A percentile compares a stretch with the other conserved stretches of the same genome.
phyloP scores from a whole-genome alignment of 306 rosid species.

The Begonia peltatifolia region DNA sequence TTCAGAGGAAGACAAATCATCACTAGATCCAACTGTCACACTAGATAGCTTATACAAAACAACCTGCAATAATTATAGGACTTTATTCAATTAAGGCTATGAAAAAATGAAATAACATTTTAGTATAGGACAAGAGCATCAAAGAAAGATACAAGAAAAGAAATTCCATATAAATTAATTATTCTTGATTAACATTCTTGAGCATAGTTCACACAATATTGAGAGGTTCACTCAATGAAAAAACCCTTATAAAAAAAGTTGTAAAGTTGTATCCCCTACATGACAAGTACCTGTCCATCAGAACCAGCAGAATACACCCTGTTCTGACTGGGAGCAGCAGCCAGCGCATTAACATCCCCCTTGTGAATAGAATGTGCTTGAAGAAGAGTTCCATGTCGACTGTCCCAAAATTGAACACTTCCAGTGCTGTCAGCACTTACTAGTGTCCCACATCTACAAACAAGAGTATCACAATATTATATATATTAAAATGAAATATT shows the following conservation, averaged over 20 bases:
- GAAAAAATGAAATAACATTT: background rate
- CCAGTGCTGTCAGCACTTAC: slow-evolving; percentile 98
- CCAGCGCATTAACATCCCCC: slow-evolving; percentile 77
- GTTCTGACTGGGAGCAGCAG: slow-evolving; percentile 71
- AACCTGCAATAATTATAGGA: slow-evolving; percentile 37
- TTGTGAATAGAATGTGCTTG: slow-evolving; percentile 73
- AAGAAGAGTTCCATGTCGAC: slow-evolving; percentile 64
- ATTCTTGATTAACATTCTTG: no score
- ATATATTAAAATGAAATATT: slow-evolving; percentile 9
- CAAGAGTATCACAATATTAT: slow-evolving; percentile 12
- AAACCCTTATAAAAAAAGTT: no score
- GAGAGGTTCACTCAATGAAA: no score
- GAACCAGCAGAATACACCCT: slow-evolving; percentile 92
- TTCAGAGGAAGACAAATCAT: slow-evolving; percentile 16
- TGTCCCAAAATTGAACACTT: slow-evolving; percentile 93
- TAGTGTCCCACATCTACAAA: slow-evolving; percentile 77
- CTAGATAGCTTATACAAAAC: slow-evolving; percentile 70
- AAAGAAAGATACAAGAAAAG: no score
- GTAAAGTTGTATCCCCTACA: no score
- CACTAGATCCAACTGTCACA: slow-evolving; percentile 24
- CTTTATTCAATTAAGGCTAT: background rate
- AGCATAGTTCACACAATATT: no score
- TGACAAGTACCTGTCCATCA: slow-evolving; percentile 72
- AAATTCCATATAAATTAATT: no score
- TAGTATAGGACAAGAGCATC: no score